These are phyloP conservation scores for Dothidotthia symphoricarpi DNA, from an alignment of 2,329 filamentous ascomycete species.

Conservation along the genomic window DNA sequence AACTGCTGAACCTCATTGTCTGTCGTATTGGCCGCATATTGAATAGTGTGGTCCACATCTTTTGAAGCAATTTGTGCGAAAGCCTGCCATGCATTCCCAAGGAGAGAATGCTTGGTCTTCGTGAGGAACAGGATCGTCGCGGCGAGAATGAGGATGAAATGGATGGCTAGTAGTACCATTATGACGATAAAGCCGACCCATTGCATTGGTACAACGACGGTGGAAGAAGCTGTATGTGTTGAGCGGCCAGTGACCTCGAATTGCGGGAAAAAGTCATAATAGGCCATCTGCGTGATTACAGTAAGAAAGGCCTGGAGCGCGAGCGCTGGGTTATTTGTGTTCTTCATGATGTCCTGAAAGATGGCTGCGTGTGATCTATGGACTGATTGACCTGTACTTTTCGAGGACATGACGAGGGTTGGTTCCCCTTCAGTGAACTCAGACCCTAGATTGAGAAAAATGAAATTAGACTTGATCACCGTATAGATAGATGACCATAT, in stretches of 20 bases:
- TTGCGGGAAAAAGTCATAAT: conserved; percentile 8
- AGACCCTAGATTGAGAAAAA: too few relatives aligned
- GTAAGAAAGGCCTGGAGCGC: conserved; percentile 12
- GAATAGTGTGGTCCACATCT: conserved; percentile 5
- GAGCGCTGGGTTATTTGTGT: conserved; percentile 7
- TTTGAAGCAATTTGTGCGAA: conserved; percentile 9
- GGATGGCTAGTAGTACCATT: conserved; percentile 1
- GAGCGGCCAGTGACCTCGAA: conserved; percentile 3
- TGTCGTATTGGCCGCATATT: conserved; percentile 4
- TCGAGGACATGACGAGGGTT: not conserved
- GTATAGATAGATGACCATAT: too few relatives aligned
- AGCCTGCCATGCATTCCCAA: conserved; percentile 13
- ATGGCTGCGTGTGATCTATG: conserved; percentile 8
- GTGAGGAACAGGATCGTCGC: conserved; percentile 3
- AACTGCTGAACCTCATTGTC: conserved; percentile 9
- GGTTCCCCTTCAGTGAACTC: too few relatives aligned
- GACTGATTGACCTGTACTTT: not conserved
- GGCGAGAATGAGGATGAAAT: conserved; percentile 3
- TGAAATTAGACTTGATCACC: too few relatives aligned
- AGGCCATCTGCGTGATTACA: conserved; percentile 9
- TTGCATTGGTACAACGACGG: conserved; percentile 1
- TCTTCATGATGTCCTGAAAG: conserved; percentile 8
- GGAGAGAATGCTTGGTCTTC: conserved; percentile 9
- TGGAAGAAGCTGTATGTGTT: not conserved
- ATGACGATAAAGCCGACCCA: conserved; percentile 8